Conservation (phyloP, 2,329 filamentous ascomycete genomes). For the Pestalotiopsis sp. region DNA sequence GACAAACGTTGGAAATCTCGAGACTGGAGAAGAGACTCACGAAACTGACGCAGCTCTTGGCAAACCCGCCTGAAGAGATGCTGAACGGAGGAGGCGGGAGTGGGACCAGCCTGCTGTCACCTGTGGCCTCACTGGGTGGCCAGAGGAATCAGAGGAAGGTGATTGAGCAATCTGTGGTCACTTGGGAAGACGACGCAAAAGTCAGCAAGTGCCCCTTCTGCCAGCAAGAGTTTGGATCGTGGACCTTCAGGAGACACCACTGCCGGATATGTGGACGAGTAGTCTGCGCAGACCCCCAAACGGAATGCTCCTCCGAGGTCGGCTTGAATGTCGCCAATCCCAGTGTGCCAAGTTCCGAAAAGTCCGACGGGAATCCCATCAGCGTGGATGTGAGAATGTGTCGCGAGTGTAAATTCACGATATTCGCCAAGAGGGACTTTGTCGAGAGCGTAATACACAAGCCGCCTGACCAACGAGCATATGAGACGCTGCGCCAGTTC, state of each 20-base stretch:
- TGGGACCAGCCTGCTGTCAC: slow-evolving; percentile 56
- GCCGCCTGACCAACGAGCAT: slow-evolving; percentile 75
- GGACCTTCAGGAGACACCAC: slow-evolving; percentile 91
- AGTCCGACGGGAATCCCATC: slow-evolving; percentile 40
- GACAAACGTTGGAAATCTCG: slow-evolving; percentile 83
- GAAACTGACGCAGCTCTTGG: slow-evolving; percentile 81
- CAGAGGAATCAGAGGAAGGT: slow-evolving; percentile 76
- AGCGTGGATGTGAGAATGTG: slow-evolving; percentile 88
- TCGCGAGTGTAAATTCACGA: slow-evolving; percentile 72
- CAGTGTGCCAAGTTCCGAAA: slow-evolving; percentile 43
- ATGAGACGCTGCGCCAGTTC: slow-evolving; percentile 82
- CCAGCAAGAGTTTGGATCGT: slow-evolving; percentile 91
- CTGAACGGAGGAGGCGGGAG: slow-evolving; percentile 45
- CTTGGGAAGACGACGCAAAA: slow-evolving; percentile 87
- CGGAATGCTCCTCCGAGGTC: slow-evolving; percentile 81
- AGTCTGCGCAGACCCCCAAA: slow-evolving; percentile 85
- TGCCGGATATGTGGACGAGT: slow-evolving; percentile 92
- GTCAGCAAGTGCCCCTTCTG: slow-evolving; percentile 89
- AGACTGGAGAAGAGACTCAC: slow-evolving; percentile 89
- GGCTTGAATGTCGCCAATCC: slow-evolving; percentile 71
- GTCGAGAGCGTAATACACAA: slow-evolving; percentile 65
- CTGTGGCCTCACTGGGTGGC: slow-evolving; percentile 61
- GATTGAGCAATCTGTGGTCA: slow-evolving; percentile 88
- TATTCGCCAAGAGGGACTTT: slow-evolving; percentile 74
- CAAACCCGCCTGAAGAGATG: slow-evolving; percentile 70